Conservation (phyloP, 2,329 filamentous ascomycete species). For the Chaetomium sp. region DNA sequence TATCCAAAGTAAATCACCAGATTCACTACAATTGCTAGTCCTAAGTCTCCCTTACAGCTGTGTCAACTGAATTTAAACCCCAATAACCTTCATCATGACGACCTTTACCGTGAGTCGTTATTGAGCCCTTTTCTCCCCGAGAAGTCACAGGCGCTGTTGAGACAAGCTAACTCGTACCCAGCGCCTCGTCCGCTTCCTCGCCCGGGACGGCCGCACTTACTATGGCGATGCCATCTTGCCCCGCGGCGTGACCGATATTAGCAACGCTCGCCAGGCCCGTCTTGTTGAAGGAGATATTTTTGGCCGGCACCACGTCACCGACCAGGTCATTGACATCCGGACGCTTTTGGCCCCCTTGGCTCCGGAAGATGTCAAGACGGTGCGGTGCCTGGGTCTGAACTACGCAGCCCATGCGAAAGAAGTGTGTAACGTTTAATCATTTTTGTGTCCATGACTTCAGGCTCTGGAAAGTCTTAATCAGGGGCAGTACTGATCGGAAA, state of each 20-base stretch:
- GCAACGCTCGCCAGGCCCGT: conserved; percentile 52
- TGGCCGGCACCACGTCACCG: conserved; percentile 56
- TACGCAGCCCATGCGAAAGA: conserved; percentile 67
- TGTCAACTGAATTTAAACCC: not conserved
- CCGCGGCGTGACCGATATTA: conserved; percentile 51
- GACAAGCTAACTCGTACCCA: conserved; percentile 27
- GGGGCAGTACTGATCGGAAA: not conserved
- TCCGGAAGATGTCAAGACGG: conserved; percentile 55
- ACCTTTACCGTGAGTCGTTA: too few relatives aligned
- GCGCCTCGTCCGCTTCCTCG: conserved; percentile 68
- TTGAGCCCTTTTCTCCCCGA: too few relatives aligned
- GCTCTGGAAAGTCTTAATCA: not conserved
- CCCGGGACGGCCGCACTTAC: conserved; percentile 61
- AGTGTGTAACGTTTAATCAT: conserved; percentile 28
- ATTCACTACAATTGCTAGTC: not conserved
- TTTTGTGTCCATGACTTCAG: not conserved
- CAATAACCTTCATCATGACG: not conserved
- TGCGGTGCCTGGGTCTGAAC: conserved; percentile 65
- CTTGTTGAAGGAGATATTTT: conserved; percentile 63
- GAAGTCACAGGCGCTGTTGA: not conserved
- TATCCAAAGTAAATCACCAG: not conserved
- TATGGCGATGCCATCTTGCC: conserved; percentile 71
- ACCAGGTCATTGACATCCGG: conserved; percentile 50
- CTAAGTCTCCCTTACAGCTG: not conserved
- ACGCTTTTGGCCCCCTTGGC: conserved; percentile 59